phyloP scores from a whole-genome alignment of 805 yeast species.

The Candida vaughaniae region DNA sequence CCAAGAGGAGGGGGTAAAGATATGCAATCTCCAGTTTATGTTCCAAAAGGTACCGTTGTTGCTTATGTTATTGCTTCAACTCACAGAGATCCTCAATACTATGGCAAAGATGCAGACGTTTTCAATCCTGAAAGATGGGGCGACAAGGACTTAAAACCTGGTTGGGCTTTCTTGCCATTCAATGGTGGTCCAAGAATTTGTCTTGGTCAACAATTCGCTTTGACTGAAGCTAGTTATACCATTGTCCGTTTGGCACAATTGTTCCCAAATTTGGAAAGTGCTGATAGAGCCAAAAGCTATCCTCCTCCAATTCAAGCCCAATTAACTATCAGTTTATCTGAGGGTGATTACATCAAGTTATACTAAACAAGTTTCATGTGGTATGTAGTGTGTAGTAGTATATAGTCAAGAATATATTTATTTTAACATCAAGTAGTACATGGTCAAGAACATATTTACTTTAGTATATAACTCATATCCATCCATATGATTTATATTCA shows the following conservation, averaged over 20 bases:
- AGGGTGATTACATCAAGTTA: constrained; percentile 15
- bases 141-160: constrained; percentile 28
- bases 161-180: constrained; percentile 53
- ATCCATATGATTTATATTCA: no score
- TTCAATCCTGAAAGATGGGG: constrained; percentile 53
- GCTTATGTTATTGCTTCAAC: constrained; percentile 39
- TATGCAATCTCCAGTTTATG: constrained; percentile 33
- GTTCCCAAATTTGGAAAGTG: constrained; percentile 20
- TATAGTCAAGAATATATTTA: no score
- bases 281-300: constrained; percentile 9
- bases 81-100: constrained; percentile 40
- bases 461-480: no score
- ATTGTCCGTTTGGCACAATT: constrained; percentile 33
- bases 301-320: constrained; percentile 18
- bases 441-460: no score
- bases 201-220: constrained; percentile 56
- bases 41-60: constrained; percentile 44
- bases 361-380: constrained; percentile 5
- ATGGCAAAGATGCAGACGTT: constrained; percentile 45
- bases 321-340: constrained; percentile 16
- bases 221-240: constrained; percentile 50
- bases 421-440: no score
- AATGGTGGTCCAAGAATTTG: constrained; percentile 59
- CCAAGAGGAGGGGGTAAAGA: constrained; percentile 42
- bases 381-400: no score